Evolutionary conservation across 805 yeast species (phyloP).

Genomic region (Tetrapisispora phaffii): DNA sequence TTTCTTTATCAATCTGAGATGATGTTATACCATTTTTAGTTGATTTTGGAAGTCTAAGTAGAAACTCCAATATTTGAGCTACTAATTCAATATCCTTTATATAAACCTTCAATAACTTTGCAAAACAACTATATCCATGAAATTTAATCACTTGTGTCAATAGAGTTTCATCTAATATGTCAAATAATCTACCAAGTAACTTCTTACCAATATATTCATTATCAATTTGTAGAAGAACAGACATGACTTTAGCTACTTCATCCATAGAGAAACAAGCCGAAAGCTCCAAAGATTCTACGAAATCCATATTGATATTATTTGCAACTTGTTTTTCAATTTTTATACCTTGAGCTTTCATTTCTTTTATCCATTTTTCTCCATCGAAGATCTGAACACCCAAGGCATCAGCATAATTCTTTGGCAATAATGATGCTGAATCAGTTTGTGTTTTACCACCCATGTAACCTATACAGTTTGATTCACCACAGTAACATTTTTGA

Average conservation of each 20-base stretch:
- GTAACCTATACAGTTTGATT: constrained; percentile 81
- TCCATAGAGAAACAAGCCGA: constrained; percentile 36
- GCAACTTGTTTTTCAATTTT: constrained; percentile 38
- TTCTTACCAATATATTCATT: constrained; percentile 55
- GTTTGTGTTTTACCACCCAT: constrained; percentile 97
- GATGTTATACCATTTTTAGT: constrained; percentile 70
- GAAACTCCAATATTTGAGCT: constrained; percentile 40
- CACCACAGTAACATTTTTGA: constrained; percentile 92
- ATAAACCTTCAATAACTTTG: constrained; percentile 42
- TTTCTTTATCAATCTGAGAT: constrained; percentile 59
- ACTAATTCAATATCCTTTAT: constrained; percentile 27
- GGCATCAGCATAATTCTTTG: constrained; percentile 77
- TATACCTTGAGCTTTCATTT: constrained; percentile 41
- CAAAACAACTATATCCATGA: constrained; percentile 80
- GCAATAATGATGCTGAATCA: constrained; percentile 74
- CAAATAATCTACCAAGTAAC: constrained; percentile 53
- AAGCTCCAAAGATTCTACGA: constrained; percentile 50
- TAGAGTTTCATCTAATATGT: constrained; percentile 37
- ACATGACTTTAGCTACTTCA: constrained; percentile 71
- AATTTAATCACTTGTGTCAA: constrained; percentile 56
- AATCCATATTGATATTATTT: constrained; percentile 51
- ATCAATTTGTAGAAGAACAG: constrained; percentile 68
- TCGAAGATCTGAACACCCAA: constrained; percentile 60
- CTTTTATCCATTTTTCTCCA: constrained; percentile 67
- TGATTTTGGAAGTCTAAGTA: constrained; percentile 57